Evolutionary conservation across 2,329 filamentous ascomycete species (phyloP).

Genomic region (Cadophora sp.): DNA sequence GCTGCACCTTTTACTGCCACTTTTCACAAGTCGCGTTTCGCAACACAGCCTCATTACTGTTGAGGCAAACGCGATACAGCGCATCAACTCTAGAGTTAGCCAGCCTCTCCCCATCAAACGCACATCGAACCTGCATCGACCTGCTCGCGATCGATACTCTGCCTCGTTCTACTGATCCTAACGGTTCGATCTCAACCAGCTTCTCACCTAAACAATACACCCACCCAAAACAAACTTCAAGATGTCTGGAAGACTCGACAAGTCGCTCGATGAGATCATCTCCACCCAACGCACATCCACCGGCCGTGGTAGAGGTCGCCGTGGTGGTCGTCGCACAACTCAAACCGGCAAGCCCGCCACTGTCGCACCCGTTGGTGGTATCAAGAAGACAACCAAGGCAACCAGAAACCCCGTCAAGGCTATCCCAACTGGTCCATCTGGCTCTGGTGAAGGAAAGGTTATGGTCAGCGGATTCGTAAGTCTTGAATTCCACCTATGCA

Average conservation of each 20-base stretch:
- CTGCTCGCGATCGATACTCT: conserved; percentile 36
- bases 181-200: conserved; percentile 39
- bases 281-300: conserved; percentile 63
- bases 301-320: conserved; percentile 40
- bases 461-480: conserved; percentile 98
- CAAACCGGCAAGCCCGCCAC: conserved; percentile 53
- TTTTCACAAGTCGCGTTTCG: conserved; percentile 35
- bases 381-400: conserved; percentile 76
- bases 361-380: conserved; percentile 79
- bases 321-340: conserved; percentile 50
- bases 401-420: conserved; percentile 66
- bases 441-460: conserved; percentile 86
- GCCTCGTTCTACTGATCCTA: conserved; percentile 42
- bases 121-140: conserved; percentile 34
- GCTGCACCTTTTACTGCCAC: conserved; percentile 38
- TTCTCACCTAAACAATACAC: conserved; percentile 34
- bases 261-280: conserved; percentile 97
- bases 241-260: conserved; percentile 95
- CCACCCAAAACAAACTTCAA: conserved; percentile 47
- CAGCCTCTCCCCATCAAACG: conserved; percentile 36
- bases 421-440: conserved; percentile 68
- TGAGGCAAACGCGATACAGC: conserved; percentile 33
- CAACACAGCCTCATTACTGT: conserved; percentile 37
- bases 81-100: conserved; percentile 40
- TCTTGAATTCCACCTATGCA: conserved; percentile 27